These are phyloP conservation scores for Meripilus lineatus DNA, from an alignment of 1,284 basidiomycete species.

Conservation along the genomic window DNA sequence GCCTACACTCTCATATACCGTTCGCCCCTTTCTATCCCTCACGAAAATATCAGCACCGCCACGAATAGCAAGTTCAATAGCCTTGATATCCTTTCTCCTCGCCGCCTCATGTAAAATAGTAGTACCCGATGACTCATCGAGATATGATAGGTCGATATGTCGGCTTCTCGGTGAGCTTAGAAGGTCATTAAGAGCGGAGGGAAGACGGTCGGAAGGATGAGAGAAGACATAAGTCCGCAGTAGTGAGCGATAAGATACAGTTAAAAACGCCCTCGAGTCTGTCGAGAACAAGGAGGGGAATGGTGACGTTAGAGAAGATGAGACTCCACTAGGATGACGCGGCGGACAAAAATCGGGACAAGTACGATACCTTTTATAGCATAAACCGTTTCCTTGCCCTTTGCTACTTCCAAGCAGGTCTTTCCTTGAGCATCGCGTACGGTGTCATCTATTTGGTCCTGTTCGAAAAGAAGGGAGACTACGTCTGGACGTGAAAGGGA, in stretches of 20 bases:
- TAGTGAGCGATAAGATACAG: constrained; percentile 70
- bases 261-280: constrained; percentile 83
- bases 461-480: constrained; percentile 69
- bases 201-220: constrained; percentile 39
- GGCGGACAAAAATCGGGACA: constrained; percentile 22
- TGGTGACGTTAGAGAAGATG: background rate
- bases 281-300: background rate
- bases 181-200: constrained; percentile 46
- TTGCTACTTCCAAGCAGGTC: constrained; percentile 74
- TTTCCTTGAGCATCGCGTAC: constrained; percentile 66
- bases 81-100: constrained; percentile 70
- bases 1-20: constrained; percentile 65
- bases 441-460: constrained; percentile 80
- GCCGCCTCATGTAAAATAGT: constrained; percentile 90
- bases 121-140: constrained; percentile 75
- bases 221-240: constrained; percentile 74
- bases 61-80: constrained; percentile 82
- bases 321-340: too few relatives aligned
- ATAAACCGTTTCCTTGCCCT: constrained; percentile 66
- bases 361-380: constrained; percentile 76
- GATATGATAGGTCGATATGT: constrained; percentile 61
- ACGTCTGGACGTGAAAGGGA: constrained; percentile 79
- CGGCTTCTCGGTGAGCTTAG: constrained; percentile 60
- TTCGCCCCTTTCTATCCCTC: constrained; percentile 74
- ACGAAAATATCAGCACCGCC: constrained; percentile 91